A percentile compares a stretch with the other conserved stretches of the same genome.
Evolutionary conservation across 2,329 filamentous ascomycete genomes (phyloP).

Genomic region (Raffaelea arxii): DNA sequence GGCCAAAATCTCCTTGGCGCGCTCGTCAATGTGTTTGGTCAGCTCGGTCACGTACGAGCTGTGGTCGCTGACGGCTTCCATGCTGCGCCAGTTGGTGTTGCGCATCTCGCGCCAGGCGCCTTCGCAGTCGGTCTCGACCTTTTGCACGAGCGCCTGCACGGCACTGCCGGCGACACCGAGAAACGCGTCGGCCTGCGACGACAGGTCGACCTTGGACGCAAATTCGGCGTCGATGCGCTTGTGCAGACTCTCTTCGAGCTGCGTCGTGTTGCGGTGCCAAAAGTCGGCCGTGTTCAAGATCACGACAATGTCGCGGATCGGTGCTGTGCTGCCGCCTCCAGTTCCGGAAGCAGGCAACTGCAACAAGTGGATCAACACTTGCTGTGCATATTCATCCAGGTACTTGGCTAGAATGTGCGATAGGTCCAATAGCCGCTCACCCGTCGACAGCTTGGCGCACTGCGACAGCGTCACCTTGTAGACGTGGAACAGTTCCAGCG

Average conservation of each 20-base stretch:
- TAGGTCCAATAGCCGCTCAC: constrained; percentile 75
- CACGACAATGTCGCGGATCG: constrained; percentile 67
- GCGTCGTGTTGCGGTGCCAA: constrained; percentile 86
- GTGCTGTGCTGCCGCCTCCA: constrained; percentile 22
- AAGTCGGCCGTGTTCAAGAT: constrained; percentile 97
- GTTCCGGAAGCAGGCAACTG: constrained; percentile 22
- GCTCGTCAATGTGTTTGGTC: constrained; percentile 60
- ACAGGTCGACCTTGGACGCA: constrained; percentile 69
- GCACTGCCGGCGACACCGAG: constrained; percentile 88
- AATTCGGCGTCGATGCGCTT: constrained; percentile 77
- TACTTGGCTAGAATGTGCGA: constrained; percentile 84
- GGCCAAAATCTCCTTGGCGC: constrained; percentile 63
- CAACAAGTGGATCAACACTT: constrained; percentile 69
- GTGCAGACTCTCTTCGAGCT: constrained; percentile 91
- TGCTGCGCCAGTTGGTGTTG: constrained; percentile 87
- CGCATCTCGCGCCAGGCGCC: constrained; percentile 93
- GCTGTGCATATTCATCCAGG: constrained; percentile 88
- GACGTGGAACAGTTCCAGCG: constrained; percentile 94
- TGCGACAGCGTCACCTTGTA: constrained; percentile 89
- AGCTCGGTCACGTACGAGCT: constrained; percentile 85
- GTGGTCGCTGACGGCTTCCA: constrained; percentile 89
- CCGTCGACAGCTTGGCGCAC: constrained; percentile 90
- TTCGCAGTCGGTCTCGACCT: constrained; percentile 74
- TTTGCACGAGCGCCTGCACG: constrained; percentile 73
- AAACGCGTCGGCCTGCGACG: constrained; percentile 89